Evolutionary conservation across 2,329 filamentous ascomycete species (phyloP), one percentile per base, ranked within the genome.

Genomic region (Nemania sp.): DNA sequence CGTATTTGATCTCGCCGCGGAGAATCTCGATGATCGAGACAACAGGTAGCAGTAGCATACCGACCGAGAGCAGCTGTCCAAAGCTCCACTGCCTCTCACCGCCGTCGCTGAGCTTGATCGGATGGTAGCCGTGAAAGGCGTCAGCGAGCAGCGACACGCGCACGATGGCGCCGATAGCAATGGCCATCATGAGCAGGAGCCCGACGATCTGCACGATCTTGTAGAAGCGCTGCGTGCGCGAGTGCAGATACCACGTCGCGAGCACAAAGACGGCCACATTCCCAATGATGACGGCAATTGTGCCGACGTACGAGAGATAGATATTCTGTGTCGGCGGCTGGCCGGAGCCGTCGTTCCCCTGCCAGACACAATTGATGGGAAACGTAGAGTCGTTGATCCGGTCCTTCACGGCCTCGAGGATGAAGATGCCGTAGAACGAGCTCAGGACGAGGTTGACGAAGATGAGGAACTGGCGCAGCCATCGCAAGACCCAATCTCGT

Each of bases 401-500:
- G 52, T 76, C 77, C 46, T 76, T 69, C 8, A 86, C 81, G 15
- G 74, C 76, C 61, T 78, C 75, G 19, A 86, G 72, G 36, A 86
- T 76, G 61, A 82, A 83, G 14, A 83, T 68, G 6, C 83, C 81
- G 28, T 76, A 79, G 3, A 81, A 70, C 46, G 79, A 79, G 5
- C 80, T 82, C 12, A 88, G 75, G 1, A 75, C 76, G 56, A 88
- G 71, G 68, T 86, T 88, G 56, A 82, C 75, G 55, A 87, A 77
- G 83, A 88, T 88, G 61, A 88, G 77, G 19, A 80, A 71, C 65
- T 87, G 83, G 19, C 85, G 76, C 61, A 88, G 70, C 84, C 84
- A 88, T 40, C 84, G 75, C 44, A 88, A 72, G 0, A 88, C 81
- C 81, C 82, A 84, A 68, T 88, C 84, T 24, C 84, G 73, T 59